Evolutionary conservation across 495 filamentous ascomycete species (phyloP), one percentile per base, ranked within the genome.

Genomic region (Lophium mytilinum): DNA sequence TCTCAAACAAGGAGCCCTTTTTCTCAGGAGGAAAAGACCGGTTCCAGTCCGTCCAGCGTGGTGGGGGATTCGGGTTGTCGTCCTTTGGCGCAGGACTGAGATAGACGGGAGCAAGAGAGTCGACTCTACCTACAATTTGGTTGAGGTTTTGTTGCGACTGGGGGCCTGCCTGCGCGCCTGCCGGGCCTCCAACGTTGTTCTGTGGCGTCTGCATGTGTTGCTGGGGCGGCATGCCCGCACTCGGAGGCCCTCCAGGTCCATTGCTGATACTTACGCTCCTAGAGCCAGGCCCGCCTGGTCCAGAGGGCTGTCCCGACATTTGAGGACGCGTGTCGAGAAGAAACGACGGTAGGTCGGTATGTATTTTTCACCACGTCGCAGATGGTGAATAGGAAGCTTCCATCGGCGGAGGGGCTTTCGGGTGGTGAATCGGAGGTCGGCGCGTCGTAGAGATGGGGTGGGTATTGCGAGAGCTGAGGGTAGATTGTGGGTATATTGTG

Each of bases 81-180:
- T 30, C 24, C 24, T 3, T 30, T 30, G 24, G 24, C 24, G 24
- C 24, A 30, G 24, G 6, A 30, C 3, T 6, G 6, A 30, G 24
- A 30, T 30, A 30, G 6, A 30, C 24, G 24, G 24, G 24, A 30
- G 24, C 24, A 30, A 3, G 24, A 53, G 42, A 49, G 53, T 9
- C 51, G 50, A 14, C 59, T 59, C 50, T 33, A 78, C 88, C 77
- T 79, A 96, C 92, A 68, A 98, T 98, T 62, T 94, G 89, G 60
- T 98, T 98, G 8, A 98, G 70, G 66, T 96, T 95, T 61, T 94
- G 90, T 41, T 88, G 86, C 3, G 87, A 87, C 78, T 75, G 81
- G 62, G 63, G 78, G 57, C 71, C 79, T 60, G 64, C 70, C 45
- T 60, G 76, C 12, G 71, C 71, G 8, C 73, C 74, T 35, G 70